Conservation (phyloP, 1,284 basidiomycete species). For the Hymenochaete sp. region DNA sequence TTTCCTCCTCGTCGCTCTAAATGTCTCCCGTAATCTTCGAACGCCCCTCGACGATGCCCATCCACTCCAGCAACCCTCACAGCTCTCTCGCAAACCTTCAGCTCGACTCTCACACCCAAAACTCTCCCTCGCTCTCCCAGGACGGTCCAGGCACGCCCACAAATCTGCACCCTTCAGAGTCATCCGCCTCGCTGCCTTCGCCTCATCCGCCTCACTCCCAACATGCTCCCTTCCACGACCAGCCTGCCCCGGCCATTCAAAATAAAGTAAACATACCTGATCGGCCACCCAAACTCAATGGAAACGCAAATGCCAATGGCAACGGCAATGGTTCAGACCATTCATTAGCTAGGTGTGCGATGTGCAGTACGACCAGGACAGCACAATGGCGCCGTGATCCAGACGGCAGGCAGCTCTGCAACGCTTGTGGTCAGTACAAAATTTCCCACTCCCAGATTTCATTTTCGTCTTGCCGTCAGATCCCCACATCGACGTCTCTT, state of each 20-base stretch:
- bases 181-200: constrained; percentile 10
- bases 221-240: too few species aligned
- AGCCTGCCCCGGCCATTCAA: too few species aligned
- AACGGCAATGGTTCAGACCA: constrained; percentile 16
- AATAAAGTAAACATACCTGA: too few species aligned
- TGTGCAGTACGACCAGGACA: constrained; percentile 66
- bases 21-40: constrained; percentile 39
- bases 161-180: constrained; percentile 1
- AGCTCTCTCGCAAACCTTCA: constrained; percentile 35
- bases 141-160: constrained; percentile 2
- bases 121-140: constrained; percentile 11
- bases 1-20: constrained; percentile 8
- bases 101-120: too few species aligned
- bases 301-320: constrained; percentile 27
- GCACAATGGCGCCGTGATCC: constrained; percentile 76
- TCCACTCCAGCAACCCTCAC: constrained; percentile 31
- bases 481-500: constrained; percentile 20
- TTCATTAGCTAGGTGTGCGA: constrained; percentile 37
- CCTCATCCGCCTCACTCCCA: constrained; percentile 1
- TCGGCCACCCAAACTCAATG: constrained; percentile 14
- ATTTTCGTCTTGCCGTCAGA: constrained; percentile 27
- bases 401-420: constrained; percentile 76
- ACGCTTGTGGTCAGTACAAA: constrained; percentile 85
- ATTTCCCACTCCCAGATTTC: constrained; percentile 21
- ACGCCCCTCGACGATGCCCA: constrained; percentile 37